Conservation (phyloP, 164 flowering plant species). For the Annona squamosa region DNA sequence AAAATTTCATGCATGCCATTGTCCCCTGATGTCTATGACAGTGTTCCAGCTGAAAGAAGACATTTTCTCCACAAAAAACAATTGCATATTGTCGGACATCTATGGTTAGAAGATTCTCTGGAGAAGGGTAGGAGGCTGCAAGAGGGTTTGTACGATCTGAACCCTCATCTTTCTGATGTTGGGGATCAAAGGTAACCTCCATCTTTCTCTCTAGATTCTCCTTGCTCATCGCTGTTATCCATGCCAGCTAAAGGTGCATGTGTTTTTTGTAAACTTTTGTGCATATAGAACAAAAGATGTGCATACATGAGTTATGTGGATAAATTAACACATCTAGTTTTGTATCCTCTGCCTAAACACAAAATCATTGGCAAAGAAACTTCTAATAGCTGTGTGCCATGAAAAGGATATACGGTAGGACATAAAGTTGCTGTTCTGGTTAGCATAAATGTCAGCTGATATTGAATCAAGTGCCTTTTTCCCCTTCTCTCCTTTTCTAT, state of each 20-base stretch:
- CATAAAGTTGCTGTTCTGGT: no score
- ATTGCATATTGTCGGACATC: slow-evolving; percentile 57
- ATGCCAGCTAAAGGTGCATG: not conserved
- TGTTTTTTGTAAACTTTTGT: no score
- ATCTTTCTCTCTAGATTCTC: not conserved
- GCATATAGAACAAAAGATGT: no score
- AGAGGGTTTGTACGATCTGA: slow-evolving; percentile 55
- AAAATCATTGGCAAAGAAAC: no score
- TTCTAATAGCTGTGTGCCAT: no score
- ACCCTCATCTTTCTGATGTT: slow-evolving; percentile 24
- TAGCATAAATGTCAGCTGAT: no score
- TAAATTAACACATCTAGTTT: no score
- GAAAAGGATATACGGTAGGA: no score
- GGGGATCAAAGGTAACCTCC: slow-evolving; percentile 26
- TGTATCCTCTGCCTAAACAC: no score
- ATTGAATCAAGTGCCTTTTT: no score
- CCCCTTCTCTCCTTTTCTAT: not conserved
- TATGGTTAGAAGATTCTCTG: slow-evolving; percentile 79
- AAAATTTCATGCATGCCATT: no score
- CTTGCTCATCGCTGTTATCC: not conserved
- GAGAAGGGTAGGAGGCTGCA: slow-evolving; percentile 38
- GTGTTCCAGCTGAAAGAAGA: slow-evolving; percentile 47
- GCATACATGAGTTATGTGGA: no score
- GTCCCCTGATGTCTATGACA: slow-evolving; percentile 13
- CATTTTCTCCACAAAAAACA: slow-evolving; percentile 27